phyloP scores from a whole-genome alignment of 2,329 filamentous ascomycete species.

The Xylaria polymorpha region DNA sequence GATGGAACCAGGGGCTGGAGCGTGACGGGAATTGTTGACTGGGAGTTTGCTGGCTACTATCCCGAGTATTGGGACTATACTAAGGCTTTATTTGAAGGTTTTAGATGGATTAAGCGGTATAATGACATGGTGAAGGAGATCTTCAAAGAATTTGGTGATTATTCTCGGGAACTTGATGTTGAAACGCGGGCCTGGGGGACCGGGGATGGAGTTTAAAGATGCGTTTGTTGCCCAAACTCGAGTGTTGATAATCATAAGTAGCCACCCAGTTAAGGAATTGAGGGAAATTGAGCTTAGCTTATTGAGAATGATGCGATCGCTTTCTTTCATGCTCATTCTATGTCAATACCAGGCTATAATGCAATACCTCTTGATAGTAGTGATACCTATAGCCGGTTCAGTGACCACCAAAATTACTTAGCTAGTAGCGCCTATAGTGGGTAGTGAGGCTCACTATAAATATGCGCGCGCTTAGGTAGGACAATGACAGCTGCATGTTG shows the following conservation, averaged over 20 bases:
- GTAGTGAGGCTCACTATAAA: background rate
- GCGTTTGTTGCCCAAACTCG: too few species aligned
- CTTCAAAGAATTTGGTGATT: slow-evolving; percentile 37
- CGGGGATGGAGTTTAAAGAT: slow-evolving; percentile 30
- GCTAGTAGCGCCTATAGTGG: background rate
- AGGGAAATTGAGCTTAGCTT: background rate
- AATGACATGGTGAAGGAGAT: slow-evolving; percentile 33
- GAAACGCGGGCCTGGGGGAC: slow-evolving; percentile 37
- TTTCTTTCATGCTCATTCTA: background rate
- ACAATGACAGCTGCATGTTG: background rate
- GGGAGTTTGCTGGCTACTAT: slow-evolving; percentile 46
- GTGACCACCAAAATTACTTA: background rate
- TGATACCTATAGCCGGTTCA: background rate
- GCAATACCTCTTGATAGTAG: too few species aligned
- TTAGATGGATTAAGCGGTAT: slow-evolving; percentile 33
- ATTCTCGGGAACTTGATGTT: slow-evolving; percentile 36
- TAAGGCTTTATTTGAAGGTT: slow-evolving; percentile 35
- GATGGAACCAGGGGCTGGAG: slow-evolving; percentile 45
- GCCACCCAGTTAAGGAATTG: background rate
- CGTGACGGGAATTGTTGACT: slow-evolving; percentile 49
- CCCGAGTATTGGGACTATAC: too few species aligned
- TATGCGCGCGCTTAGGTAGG: background rate
- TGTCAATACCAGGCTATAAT: too few species aligned
- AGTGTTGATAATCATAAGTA: background rate
- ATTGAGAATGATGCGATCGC: background rate